Evolutionary conservation across 1,284 basidiomycete species (phyloP).

Genomic region (Heterobasidion annosum): DNA sequence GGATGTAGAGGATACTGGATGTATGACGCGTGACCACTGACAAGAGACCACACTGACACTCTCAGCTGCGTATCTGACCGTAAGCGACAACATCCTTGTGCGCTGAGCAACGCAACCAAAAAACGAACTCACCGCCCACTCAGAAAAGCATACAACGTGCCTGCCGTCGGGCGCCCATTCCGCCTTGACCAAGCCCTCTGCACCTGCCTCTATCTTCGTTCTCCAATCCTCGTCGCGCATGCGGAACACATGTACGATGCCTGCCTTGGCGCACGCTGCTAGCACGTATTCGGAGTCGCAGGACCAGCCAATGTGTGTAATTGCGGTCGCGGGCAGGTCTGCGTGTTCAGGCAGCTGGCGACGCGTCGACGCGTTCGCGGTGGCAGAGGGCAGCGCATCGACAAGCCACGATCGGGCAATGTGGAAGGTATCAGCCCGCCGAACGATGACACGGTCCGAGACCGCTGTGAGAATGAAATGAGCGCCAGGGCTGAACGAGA

Average conservation of each 20-base stretch:
- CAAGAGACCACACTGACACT: slow-evolving; percentile 73
- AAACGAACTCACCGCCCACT: slow-evolving; percentile 64
- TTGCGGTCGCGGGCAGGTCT: slow-evolving; percentile 16
- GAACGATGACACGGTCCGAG: slow-evolving; percentile 63
- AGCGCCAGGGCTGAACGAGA: slow-evolving; percentile 63
- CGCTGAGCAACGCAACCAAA: not conserved
- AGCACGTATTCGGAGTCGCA: slow-evolving; percentile 76
- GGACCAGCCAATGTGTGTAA: slow-evolving; percentile 77
- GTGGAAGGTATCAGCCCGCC: slow-evolving; percentile 68
- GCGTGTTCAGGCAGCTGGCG: slow-evolving; percentile 13
- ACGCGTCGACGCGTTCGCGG: slow-evolving; percentile 21
- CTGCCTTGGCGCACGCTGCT: slow-evolving; percentile 58
- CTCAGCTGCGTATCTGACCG: slow-evolving; percentile 43
- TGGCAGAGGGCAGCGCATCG: slow-evolving; percentile 38
- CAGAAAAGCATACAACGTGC: slow-evolving; percentile 77
- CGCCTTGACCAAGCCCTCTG: slow-evolving; percentile 75
- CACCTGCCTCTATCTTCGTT: slow-evolving; percentile 64
- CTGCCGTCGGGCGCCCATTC: slow-evolving; percentile 83
- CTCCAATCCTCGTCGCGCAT: slow-evolving; percentile 67
- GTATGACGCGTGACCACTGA: slow-evolving; percentile 59
- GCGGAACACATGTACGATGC: slow-evolving; percentile 63
- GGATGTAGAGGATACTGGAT: slow-evolving; percentile 75
- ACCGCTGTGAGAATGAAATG: slow-evolving; percentile 70
- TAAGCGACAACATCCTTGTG: not conserved
- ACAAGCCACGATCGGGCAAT: slow-evolving; percentile 67